Evolutionary conservation across 306 rosid genomes (phyloP).

Genomic region (Cucurbita moschata): DNA sequence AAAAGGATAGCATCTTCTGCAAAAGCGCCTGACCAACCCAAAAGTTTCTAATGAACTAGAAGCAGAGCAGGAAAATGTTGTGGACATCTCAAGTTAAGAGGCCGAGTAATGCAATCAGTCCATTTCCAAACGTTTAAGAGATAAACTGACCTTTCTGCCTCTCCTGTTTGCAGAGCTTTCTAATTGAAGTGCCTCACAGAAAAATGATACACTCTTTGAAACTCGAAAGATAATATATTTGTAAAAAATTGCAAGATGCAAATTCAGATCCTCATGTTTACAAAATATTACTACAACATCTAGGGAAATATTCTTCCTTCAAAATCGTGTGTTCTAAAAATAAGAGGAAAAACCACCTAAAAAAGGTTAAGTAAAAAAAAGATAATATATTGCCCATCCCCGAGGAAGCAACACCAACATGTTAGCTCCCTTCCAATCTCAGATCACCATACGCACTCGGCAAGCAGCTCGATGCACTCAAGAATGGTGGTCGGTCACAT

Average conservation of each 20-base stretch:
- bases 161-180: not conserved
- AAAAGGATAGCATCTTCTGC: not conserved
- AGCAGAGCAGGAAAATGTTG: not conserved
- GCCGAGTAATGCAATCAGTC: not conserved
- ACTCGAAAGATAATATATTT: not conserved
- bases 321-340: not conserved
- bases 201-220: not conserved
- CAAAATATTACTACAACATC: conserved; percentile 2
- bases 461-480: conserved; percentile 25
- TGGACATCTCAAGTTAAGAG: not conserved
- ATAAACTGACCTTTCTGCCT: not conserved
- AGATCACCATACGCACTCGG: not conserved
- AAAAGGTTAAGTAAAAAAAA: not conserved
- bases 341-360: not conserved
- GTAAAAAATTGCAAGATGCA: not conserved
- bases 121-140: not conserved
- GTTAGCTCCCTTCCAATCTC: conserved; percentile 3
- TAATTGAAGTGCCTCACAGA: not conserved
- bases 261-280: not conserved
- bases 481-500: conserved; percentile 38
- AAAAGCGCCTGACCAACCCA: not conserved
- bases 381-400: not conserved
- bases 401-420: conserved; percentile 8
- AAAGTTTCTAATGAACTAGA: not conserved
- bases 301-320: not conserved